Percentiles rank a stretch among this genome's conserved stretches.
Evolutionary conservation across 352 stramenopile species (phyloP).

Genomic region (Phytophthora sojae): DNA sequence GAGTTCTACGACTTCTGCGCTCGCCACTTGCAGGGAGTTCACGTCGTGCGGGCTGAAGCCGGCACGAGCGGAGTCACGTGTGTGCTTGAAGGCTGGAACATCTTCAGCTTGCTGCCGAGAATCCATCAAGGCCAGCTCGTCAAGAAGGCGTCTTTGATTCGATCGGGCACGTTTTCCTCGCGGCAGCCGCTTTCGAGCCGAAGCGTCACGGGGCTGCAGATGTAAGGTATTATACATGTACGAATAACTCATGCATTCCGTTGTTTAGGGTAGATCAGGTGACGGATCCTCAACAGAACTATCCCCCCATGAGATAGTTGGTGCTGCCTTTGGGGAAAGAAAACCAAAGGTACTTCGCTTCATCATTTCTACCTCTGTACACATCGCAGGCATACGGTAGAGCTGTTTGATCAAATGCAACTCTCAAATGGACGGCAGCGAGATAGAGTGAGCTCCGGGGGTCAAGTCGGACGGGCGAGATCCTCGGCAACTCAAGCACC

Average conservation of each 20-base stretch:
- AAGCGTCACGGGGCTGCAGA: conserved; percentile 13
- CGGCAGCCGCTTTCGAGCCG: conserved; percentile 26
- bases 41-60: conserved; percentile 63
- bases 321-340: conserved; percentile 24
- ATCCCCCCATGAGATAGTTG: conserved; percentile 22
- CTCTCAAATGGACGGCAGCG: no score
- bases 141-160: conserved; percentile 42
- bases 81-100: conserved; percentile 68
- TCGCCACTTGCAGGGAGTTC: conserved; percentile 58
- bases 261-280: conserved; percentile 22
- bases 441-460: no score
- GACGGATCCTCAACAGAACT: conserved; percentile 38
- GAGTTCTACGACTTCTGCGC: conserved; percentile 66
- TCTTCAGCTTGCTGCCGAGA: conserved; percentile 68
- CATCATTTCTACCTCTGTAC: background rate
- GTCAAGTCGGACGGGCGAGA: no score
- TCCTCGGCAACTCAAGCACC: no score
- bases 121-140: conserved; percentile 36
- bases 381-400: no score
- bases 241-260: no score
- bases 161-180: conserved; percentile 44
- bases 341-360: conserved; percentile 2
- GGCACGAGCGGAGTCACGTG: conserved; percentile 70
- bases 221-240: no score
- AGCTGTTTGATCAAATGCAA: conserved; percentile 1